A percentile compares a stretch with the other conserved stretches of the same genome.
Conservation (phyloP, 1,284 basidiomycete genomes). For the Kalmanozyma brasiliensis region DNA sequence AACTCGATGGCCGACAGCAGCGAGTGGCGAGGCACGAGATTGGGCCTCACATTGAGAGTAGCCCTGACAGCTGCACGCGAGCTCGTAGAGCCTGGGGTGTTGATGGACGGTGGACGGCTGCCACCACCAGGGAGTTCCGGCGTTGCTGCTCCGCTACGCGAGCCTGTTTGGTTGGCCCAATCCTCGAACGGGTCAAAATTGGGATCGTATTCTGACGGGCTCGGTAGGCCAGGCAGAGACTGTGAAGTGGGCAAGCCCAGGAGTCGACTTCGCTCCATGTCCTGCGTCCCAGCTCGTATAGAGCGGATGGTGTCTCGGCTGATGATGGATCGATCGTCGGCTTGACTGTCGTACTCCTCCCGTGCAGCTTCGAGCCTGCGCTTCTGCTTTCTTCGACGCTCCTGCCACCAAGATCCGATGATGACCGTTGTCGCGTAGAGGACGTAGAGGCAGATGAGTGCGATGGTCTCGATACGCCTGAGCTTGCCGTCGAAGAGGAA, state of each 20-base stretch:
- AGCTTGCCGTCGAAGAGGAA: constrained; percentile 85
- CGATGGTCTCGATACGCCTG: constrained; percentile 77
- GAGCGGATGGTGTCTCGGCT: constrained; percentile 26
- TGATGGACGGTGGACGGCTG: constrained; percentile 25
- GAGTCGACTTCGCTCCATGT: constrained; percentile 8
- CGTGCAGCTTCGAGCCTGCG: constrained; percentile 45
- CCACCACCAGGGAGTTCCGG: constrained; percentile 13
- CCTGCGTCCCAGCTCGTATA: background rate
- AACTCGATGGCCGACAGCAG: constrained; percentile 93
- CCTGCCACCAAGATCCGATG: constrained; percentile 78
- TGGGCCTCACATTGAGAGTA: constrained; percentile 28
- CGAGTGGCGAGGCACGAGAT: constrained; percentile 70
- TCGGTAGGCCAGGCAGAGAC: constrained; percentile 43
- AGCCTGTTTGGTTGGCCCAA: constrained; percentile 35
- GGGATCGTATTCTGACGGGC: constrained; percentile 57
- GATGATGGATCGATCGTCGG: constrained; percentile 27
- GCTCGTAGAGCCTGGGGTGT: constrained; percentile 28
- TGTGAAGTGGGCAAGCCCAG: constrained; percentile 16
- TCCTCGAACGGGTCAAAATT: constrained; percentile 57
- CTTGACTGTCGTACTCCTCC: constrained; percentile 46
- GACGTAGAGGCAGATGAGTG: constrained; percentile 80
- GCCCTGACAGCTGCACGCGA: constrained; percentile 18
- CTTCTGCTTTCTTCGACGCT: constrained; percentile 44
- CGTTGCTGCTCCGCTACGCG: constrained; percentile 22
- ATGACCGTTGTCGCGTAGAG: constrained; percentile 83